Percentiles rank a stretch among this genome's conserved stretches.
phyloP scores from a whole-genome alignment of 225 moss, liverwort and hornwort species.

The Sphagnum contortum region DNA sequence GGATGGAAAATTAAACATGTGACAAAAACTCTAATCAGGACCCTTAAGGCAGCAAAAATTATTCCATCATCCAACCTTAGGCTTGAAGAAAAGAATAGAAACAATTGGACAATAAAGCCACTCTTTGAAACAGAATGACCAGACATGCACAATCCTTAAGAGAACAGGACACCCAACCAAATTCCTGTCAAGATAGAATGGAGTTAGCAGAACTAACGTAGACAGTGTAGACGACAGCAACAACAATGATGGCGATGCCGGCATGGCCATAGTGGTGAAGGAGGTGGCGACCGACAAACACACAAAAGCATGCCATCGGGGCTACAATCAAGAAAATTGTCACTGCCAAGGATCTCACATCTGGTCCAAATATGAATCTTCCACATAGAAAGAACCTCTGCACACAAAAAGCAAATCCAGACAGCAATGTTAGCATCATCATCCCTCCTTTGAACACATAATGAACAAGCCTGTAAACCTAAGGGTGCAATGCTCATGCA shows the following conservation, averaged over 20 bases:
- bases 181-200: background rate
- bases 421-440: background rate
- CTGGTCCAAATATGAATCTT: conserved; percentile 87
- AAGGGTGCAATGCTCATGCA: too few species aligned
- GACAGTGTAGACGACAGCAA: conserved; percentile 49
- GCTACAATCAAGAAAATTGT: conserved; percentile 84
- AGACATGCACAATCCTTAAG: too few species aligned
- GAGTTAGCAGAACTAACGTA: conserved; percentile 40
- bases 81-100: too few species aligned
- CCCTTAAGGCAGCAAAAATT: too few species aligned
- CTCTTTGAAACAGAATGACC: too few species aligned
- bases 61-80: too few species aligned
- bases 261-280: conserved; percentile 34
- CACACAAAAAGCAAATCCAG: conserved; percentile 16
- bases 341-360: conserved; percentile 83
- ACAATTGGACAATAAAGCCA: too few species aligned
- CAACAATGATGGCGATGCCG: conserved; percentile 59
- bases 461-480: too few species aligned
- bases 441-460: background rate
- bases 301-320: conserved; percentile 64
- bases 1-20: too few species aligned
- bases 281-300: conserved; percentile 72
- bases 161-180: too few species aligned
- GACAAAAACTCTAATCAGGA: too few species aligned
- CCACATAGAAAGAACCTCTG: conserved; percentile 96